These are phyloP conservation scores for Amanita jacksonii DNA, from an alignment of 768 basidiomycete species.

Conservation along the genomic window DNA sequence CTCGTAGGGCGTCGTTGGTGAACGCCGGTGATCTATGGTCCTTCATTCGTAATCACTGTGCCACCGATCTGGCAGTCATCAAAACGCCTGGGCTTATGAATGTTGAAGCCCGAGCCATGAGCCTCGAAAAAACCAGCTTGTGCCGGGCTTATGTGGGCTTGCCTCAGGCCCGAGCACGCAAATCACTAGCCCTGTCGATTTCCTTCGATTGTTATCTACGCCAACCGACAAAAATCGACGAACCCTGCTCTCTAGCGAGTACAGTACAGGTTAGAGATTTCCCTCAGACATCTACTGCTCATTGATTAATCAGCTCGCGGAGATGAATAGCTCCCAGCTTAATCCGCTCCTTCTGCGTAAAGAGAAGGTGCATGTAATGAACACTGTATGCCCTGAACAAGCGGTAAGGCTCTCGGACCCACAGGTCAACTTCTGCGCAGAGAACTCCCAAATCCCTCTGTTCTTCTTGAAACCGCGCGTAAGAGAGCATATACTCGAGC, in stretches of 20 bases:
- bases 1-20: neutral
- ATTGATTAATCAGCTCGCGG: too few relatives aligned
- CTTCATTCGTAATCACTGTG: too few relatives aligned
- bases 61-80: too few relatives aligned
- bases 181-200: too few relatives aligned
- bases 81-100: too few relatives aligned
- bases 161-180: too few relatives aligned
- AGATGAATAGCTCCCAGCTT: too few relatives aligned
- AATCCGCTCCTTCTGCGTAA: conserved; percentile 1
- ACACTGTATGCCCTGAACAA: neutral
- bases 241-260: neutral
- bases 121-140: too few relatives aligned
- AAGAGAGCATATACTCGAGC: conserved; percentile 19
- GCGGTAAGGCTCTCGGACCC: neutral
- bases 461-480: conserved; percentile 14
- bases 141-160: too few relatives aligned
- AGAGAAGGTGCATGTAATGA: neutral
- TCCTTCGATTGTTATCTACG: neutral
- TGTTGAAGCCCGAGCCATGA: too few relatives aligned
- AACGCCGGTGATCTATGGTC: neutral
- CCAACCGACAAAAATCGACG: neutral
- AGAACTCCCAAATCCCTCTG: conserved; percentile 17
- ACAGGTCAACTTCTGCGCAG: conserved; percentile 3
- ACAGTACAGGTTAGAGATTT: neutral
- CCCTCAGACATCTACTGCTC: too few relatives aligned